phyloP scores from a whole-genome alignment of 176 grass and related monocot genomes.

The Cenchrus purpureus region DNA sequence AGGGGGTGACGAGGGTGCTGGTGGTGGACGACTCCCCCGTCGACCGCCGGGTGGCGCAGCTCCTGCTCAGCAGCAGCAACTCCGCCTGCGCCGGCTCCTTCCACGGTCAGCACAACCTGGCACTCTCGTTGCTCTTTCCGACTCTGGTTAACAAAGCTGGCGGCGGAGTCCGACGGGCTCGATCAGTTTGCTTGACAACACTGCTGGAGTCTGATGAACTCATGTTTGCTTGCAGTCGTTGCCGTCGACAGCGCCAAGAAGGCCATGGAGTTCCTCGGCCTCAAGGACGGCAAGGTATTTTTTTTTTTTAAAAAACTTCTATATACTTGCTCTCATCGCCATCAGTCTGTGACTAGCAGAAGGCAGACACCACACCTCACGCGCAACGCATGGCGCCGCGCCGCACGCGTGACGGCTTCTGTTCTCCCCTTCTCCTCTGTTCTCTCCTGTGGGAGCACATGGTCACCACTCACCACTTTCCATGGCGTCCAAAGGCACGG shows the following conservation, averaged over 20 bases:
- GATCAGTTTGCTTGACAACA: background rate
- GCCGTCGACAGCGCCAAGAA: conserved; percentile 91
- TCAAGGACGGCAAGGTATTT: conserved; percentile 60
- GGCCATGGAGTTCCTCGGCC: conserved; percentile 88
- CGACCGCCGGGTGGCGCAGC: conserved; percentile 74
- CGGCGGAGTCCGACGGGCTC: too few relatives aligned
- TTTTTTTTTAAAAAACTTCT: background rate
- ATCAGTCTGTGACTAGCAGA: background rate
- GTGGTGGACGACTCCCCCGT: conserved; percentile 89
- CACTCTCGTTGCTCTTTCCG: background rate
- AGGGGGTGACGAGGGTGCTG: conserved; percentile 71
- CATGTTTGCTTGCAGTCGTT: conserved; percentile 59
- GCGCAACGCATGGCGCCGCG: background rate
- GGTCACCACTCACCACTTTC: conserved; percentile 33
- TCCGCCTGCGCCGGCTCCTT: conserved; percentile 57
- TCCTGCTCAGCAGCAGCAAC: conserved; percentile 70
- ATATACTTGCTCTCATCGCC: background rate
- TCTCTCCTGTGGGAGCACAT: conserved; percentile 28
- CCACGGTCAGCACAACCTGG: conserved; percentile 45
- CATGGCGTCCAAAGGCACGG: conserved; percentile 1
- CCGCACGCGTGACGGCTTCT: conserved; percentile 41
- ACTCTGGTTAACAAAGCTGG: too few relatives aligned
- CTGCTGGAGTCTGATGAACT: background rate
- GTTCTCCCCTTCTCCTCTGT: background rate
- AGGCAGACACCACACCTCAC: background rate